phyloP scores from a whole-genome alignment of 345 rosid genomes.

The Linum usitatissimum region DNA sequence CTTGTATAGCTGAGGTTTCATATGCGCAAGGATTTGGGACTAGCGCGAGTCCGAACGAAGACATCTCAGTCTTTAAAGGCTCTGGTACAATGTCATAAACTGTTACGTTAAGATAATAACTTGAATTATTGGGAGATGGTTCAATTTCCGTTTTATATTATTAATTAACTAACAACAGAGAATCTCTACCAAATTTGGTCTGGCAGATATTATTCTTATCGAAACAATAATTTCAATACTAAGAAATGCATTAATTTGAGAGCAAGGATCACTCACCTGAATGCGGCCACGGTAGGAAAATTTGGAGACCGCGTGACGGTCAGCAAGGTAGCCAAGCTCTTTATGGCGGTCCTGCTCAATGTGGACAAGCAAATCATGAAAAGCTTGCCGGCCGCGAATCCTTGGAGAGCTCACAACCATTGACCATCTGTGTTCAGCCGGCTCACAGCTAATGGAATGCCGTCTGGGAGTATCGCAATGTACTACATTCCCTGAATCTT shows the following conservation, averaged over 20 bases:
- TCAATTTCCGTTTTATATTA: no score
- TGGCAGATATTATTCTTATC: no score
- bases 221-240: background rate
- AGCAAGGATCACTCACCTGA: slow-evolving; percentile 36
- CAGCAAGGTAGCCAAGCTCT: slow-evolving; percentile 37
- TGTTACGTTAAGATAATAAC: no score
- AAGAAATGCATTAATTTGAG: background rate
- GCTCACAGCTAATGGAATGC: slow-evolving; percentile 12
- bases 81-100: no score
- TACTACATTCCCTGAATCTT: slow-evolving; percentile 10
- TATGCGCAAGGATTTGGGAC: no score
- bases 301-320: slow-evolving; percentile 48
- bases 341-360: slow-evolving; percentile 44
- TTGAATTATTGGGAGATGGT: no score
- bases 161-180: no score
- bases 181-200: no score
- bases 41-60: no score
- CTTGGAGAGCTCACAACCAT: slow-evolving; percentile 35
- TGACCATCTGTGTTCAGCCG: slow-evolving; percentile 21
- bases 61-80: no score
- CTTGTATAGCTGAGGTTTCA: no score
- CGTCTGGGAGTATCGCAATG: slow-evolving; percentile 15
- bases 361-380: slow-evolving; percentile 48
- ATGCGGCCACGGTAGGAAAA: slow-evolving; percentile 67
- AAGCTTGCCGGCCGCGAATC: slow-evolving; percentile 76